These are phyloP conservation scores for Vigna hirtella DNA, from an alignment of 306 rosid species.

Conservation along the genomic window DNA sequence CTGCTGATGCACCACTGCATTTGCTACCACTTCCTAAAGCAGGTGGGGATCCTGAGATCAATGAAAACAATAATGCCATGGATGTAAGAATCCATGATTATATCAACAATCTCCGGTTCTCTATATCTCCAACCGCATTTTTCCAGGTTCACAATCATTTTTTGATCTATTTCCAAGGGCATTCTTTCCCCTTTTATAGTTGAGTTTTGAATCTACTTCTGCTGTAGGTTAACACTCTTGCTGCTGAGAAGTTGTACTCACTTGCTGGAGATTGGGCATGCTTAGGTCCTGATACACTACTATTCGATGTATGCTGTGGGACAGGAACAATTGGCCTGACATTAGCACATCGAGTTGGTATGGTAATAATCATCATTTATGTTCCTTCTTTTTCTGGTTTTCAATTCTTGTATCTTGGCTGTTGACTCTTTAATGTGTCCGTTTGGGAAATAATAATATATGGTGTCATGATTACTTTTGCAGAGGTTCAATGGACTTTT, in stretches of 20 bases:
- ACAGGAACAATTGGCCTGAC: constrained; percentile 98
- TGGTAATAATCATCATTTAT: constrained; percentile 75
- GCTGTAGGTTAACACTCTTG: constrained; percentile 88
- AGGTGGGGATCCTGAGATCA: constrained; percentile 50
- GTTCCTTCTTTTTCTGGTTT: constrained; percentile 26
- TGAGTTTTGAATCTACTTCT: constrained; percentile 39
- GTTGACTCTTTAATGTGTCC: constrained; percentile 16
- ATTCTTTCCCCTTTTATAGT: background rate
- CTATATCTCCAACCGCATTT: constrained; percentile 96
- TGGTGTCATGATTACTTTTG: constrained; percentile 33
- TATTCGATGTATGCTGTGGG: constrained; percentile 95
- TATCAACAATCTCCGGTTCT: constrained; percentile 77
- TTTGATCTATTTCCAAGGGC: constrained; percentile 22
- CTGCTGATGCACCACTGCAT: constrained; percentile 78
- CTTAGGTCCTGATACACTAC: constrained; percentile 87
- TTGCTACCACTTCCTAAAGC: constrained; percentile 55
- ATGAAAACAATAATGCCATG: constrained; percentile 42
- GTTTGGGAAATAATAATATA: constrained; percentile 27
- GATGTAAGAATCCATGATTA: constrained; percentile 85
- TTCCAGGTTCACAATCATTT: constrained; percentile 70
- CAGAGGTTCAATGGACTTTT: constrained; percentile 17
- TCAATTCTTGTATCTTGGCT: constrained; percentile 14
- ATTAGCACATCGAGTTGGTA: constrained; percentile 94
- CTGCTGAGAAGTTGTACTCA: constrained; percentile 95
- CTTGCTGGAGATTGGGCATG: constrained; percentile 99